Percentiles rank a stretch among this genome's conserved stretches.
phyloP scores from a whole-genome alignment of 441 rosid genomes.

The Gossypium davidsonii region DNA sequence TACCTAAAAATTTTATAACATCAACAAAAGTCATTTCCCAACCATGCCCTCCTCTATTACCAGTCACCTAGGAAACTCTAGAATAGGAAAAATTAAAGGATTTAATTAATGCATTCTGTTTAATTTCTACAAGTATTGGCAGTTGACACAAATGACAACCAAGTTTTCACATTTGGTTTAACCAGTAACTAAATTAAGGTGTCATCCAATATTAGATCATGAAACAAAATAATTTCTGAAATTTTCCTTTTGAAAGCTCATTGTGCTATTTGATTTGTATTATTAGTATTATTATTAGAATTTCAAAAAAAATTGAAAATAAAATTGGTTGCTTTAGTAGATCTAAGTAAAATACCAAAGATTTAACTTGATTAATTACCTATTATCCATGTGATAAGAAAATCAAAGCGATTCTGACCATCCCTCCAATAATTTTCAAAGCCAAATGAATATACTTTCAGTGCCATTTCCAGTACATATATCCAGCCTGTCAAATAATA shows the following conservation, averaged over 20 bases:
- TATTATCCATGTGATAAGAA: constrained; percentile 80
- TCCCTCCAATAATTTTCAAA: constrained; percentile 94
- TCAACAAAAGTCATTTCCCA: neutral
- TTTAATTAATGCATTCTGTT: neutral
- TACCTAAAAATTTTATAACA: neutral
- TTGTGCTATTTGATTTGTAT: neutral
- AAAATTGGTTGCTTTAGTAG: neutral
- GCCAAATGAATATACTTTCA: constrained; percentile 80
- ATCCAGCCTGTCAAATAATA: constrained; percentile 72
- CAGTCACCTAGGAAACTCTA: constrained; percentile 5
- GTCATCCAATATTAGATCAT: neutral
- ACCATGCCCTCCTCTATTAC: neutral
- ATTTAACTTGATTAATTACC: constrained; percentile 37
- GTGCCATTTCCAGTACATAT: constrained; percentile 91
- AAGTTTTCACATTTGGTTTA: neutral
- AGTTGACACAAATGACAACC: neutral
- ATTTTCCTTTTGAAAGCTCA: neutral
- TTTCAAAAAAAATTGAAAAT: neutral
- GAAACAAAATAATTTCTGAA: neutral
- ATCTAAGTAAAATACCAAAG: neutral
- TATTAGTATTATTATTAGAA: neutral
- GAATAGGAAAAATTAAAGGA: neutral
- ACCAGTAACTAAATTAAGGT: neutral
- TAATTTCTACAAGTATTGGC: neutral
- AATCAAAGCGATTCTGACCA: constrained; percentile 94